Conservation (phyloP, 805 yeast species). For the Lipomyces starkeyi region DNA sequence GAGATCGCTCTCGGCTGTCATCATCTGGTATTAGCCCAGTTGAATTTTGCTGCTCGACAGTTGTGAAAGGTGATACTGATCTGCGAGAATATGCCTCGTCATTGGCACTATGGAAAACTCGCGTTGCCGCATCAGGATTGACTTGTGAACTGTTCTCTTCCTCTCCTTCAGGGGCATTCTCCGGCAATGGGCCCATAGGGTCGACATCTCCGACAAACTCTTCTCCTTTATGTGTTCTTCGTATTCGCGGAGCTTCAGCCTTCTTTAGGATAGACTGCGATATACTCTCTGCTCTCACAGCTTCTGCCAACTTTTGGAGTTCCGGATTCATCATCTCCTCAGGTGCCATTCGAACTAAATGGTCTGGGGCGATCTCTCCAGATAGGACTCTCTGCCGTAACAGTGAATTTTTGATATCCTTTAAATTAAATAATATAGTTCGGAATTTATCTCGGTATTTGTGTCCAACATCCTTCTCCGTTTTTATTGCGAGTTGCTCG, state of each 20-base stretch:
- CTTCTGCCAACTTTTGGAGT: constrained; percentile 69
- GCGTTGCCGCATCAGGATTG: neutral
- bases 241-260: constrained; percentile 65
- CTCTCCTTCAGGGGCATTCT: constrained; percentile 4
- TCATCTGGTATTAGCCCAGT: neutral
- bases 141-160: neutral
- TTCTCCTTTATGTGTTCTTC: constrained; percentile 88
- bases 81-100: neutral
- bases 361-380: constrained; percentile 58
- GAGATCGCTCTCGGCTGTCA: neutral
- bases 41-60: neutral
- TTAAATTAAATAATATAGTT: constrained; percentile 64
- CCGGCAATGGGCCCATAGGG: constrained; percentile 33
- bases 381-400: constrained; percentile 64
- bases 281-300: constrained; percentile 71
- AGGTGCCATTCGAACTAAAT: constrained; percentile 67
- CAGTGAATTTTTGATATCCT: constrained; percentile 60
- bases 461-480: constrained; percentile 47
- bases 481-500: constrained; percentile 46
- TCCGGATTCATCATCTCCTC: constrained; percentile 83
- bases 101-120: neutral
- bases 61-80: constrained; percentile 6
- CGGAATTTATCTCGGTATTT: constrained; percentile 73
- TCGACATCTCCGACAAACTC: constrained; percentile 70
- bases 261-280: constrained; percentile 69